These are phyloP conservation scores for Novymonas esmeraldas DNA, from an alignment of 208 protist genomes.

Conservation along the genomic window DNA sequence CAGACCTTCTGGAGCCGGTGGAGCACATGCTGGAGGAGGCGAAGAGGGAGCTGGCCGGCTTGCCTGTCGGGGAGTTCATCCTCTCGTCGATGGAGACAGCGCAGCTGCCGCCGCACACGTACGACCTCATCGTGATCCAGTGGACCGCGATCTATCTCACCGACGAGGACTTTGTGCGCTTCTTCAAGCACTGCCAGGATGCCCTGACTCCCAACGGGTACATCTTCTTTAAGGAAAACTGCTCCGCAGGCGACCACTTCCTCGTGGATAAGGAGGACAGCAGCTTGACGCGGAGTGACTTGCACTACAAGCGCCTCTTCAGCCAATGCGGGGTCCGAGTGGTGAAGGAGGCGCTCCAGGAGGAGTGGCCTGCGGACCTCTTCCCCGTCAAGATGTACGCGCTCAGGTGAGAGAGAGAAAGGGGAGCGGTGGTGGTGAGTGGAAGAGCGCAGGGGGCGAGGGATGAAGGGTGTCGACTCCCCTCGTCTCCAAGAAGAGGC, in stretches of 20 bases:
- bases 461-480: too few relatives aligned
- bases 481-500: too few relatives aligned
- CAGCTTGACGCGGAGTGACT: slow-evolving; percentile 85
- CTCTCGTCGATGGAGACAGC: slow-evolving; percentile 82
- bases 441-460: too few relatives aligned
- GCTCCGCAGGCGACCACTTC: slow-evolving; percentile 49
- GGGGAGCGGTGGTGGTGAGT: background rate
- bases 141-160: slow-evolving; percentile 94
- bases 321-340: slow-evolving; percentile 60
- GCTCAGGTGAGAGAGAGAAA: slow-evolving; percentile 46
- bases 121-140: slow-evolving; percentile 93
- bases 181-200: slow-evolving; percentile 75
- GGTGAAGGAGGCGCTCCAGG: slow-evolving; percentile 68
- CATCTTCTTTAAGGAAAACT: slow-evolving; percentile 95
- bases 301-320: slow-evolving; percentile 89
- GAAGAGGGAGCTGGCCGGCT: slow-evolving; percentile 73
- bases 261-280: slow-evolving; percentile 91
- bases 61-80: slow-evolving; percentile 79
- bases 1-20: slow-evolving; percentile 89
- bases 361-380: slow-evolving; percentile 77
- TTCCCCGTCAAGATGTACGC: slow-evolving; percentile 92
- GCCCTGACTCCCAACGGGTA: slow-evolving; percentile 80
- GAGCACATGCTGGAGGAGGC: slow-evolving; percentile 87
- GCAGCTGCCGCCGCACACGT: slow-evolving; percentile 58
- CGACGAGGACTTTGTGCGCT: slow-evolving; percentile 90